Percentiles rank a stretch among this genome's conserved stretches.
Evolutionary conservation across 768 basidiomycete genomes (phyloP).

Genomic region (Phylloporus scabripes): DNA sequence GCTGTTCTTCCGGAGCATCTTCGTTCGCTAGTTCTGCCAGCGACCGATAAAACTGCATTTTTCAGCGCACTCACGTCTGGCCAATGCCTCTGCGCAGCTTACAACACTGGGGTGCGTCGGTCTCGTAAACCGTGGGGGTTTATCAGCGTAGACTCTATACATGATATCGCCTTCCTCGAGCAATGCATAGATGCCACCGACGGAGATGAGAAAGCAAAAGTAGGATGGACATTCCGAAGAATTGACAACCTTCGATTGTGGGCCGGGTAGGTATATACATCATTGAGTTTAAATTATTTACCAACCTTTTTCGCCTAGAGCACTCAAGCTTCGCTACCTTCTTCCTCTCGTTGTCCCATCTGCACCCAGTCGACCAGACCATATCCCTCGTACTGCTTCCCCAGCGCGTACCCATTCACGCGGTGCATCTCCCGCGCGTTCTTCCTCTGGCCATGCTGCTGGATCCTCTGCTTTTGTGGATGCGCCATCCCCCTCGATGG

Average conservation of each 20-base stretch:
- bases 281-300: background rate
- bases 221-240: conserved; percentile 79
- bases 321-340: conserved; percentile 77
- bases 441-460: conserved; percentile 9
- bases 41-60: conserved; percentile 35
- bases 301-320: conserved; percentile 38
- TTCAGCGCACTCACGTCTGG: conserved; percentile 64
- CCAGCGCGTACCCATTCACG: conserved; percentile 17
- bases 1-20: conserved; percentile 56
- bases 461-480: background rate
- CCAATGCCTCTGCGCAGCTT: conserved; percentile 72
- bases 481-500: conserved; percentile 27
- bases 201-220: conserved; percentile 42
- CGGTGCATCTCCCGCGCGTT: conserved; percentile 22
- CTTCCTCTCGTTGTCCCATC: conserved; percentile 60
- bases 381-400: conserved; percentile 21
- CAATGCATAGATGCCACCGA: conserved; percentile 34
- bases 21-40: conserved; percentile 34
- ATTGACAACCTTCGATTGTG: conserved; percentile 83
- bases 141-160: conserved; percentile 69
- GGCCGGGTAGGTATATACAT: conserved; percentile 58
- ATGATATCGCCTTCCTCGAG: conserved; percentile 71
- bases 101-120: conserved; percentile 74
- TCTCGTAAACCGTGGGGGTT: conserved; percentile 88
- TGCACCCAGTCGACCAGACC: conserved; percentile 28